Percentiles rank a stretch among this genome's conserved stretches.
Evolutionary conservation across 345 rosid genomes (phyloP).

Genomic region (Euclidium syriacum): DNA sequence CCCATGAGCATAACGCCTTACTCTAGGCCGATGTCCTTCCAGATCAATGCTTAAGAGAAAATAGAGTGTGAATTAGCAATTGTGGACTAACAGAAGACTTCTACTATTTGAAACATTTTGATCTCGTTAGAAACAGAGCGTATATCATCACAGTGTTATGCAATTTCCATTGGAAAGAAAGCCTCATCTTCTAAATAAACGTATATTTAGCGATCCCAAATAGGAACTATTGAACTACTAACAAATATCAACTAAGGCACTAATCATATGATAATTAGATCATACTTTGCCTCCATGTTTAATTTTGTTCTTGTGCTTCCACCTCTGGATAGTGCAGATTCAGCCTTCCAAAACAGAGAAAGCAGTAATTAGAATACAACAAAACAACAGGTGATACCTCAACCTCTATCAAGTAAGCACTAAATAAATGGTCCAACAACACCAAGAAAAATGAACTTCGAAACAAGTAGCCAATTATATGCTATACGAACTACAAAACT

Average conservation of each 20-base stretch:
- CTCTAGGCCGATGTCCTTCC: conserved; percentile 86
- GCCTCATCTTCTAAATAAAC: not conserved
- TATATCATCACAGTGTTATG: not conserved
- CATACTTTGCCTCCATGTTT: conserved; percentile 83
- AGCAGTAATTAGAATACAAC: conserved; percentile 4
- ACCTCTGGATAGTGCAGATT: conserved; percentile 56
- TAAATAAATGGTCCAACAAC: not conserved
- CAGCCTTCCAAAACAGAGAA: conserved; percentile 55
- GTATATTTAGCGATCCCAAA: not conserved
- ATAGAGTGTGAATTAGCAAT: conserved; percentile 12
- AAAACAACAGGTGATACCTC: conserved; percentile 3
- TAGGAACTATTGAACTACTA: not conserved
- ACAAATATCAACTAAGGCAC: not conserved
- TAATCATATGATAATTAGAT: conserved; percentile 12
- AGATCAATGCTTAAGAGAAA: conserved; percentile 54
- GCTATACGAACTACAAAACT: not conserved
- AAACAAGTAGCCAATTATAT: not conserved
- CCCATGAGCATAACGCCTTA: conserved; percentile 81
- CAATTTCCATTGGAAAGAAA: conserved; percentile 9
- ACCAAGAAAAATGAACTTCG: not conserved
- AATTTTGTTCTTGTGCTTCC: conserved; percentile 69
- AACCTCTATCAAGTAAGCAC: conserved; percentile 1
- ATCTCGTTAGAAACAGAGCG: not conserved
- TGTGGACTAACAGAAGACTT: not conserved
- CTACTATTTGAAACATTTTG: not conserved